Conservation (phyloP, 164 flowering plant species). For the Magnolia officinalis region DNA sequence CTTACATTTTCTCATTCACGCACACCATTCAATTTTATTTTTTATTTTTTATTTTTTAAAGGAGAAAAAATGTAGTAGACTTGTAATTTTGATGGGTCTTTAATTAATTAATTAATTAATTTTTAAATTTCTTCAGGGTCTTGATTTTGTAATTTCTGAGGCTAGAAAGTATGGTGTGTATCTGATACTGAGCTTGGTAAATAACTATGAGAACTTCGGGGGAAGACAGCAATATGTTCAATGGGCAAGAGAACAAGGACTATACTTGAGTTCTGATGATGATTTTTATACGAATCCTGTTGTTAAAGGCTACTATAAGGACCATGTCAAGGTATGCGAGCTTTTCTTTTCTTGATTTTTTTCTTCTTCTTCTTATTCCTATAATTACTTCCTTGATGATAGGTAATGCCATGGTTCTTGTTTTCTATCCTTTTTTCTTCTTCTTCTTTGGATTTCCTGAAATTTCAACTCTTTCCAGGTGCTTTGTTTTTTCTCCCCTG, state of each 20-base stretch:
- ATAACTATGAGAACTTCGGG: conserved; percentile 48
- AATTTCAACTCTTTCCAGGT: neutral
- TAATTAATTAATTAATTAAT: neutral
- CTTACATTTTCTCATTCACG: too few relatives aligned
- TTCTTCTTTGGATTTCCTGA: neutral
- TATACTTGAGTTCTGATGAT: conserved; percentile 32
- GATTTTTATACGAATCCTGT: conserved; percentile 42
- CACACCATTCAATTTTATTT: too few relatives aligned
- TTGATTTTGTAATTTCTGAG: conserved; percentile 61
- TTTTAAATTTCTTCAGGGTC: conserved; percentile 27
- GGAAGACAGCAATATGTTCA: conserved; percentile 52
- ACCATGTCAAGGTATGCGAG: conserved; percentile 45
- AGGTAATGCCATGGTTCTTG: neutral
- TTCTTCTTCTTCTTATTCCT: neutral
- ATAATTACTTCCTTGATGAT: neutral
- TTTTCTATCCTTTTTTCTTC: neutral
- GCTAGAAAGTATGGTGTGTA: conserved; percentile 38
- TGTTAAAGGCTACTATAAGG: conserved; percentile 43
- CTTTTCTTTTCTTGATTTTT: neutral
- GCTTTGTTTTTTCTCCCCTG: too few relatives aligned
- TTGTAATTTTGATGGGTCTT: neutral
- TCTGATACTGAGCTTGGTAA: conserved; percentile 51
- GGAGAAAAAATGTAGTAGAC: neutral
- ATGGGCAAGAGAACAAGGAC: conserved; percentile 46
- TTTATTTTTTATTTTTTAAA: neutral